A percentile compares a stretch with the other conserved stretches of the same genome.
Evolutionary conservation across 495 filamentous ascomycete species (phyloP).

Genomic region (Podospora pseudocomata): DNA sequence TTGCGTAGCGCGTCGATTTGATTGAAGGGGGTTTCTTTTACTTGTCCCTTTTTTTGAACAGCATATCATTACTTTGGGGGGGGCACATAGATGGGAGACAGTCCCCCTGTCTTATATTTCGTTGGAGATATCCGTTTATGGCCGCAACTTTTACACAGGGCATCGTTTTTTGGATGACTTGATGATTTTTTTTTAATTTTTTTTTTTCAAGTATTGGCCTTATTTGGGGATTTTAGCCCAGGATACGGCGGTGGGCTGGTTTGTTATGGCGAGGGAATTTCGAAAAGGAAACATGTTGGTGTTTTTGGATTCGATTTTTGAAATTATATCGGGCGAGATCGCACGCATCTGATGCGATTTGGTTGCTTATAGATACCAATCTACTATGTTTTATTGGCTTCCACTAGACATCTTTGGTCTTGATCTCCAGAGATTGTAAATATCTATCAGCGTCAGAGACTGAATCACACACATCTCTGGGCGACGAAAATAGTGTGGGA

Average conservation of each 20-base stretch:
- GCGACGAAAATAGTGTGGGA: too few species aligned
- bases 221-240: slow-evolving; percentile 1
- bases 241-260: background rate
- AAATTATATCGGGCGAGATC: background rate
- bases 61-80: background rate
- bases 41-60: background rate
- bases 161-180: background rate
- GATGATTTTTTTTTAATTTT: background rate
- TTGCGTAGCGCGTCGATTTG: background rate
- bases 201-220: background rate
- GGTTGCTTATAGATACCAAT: background rate
- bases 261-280: background rate
- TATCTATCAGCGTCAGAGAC: too few species aligned
- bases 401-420: background rate
- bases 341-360: background rate
- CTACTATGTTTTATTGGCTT: background rate
- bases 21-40: background rate
- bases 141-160: background rate
- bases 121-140: background rate
- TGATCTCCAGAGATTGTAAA: too few species aligned
- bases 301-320: background rate
- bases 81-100: too few species aligned
- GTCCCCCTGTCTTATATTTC: too few species aligned
- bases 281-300: background rate
- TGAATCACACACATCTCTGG: too few species aligned